A percentile compares a stretch with the other conserved stretches of the same genome.
These are phyloP conservation scores for Ustilaginoidea virens DNA, from an alignment of 2,329 filamentous ascomycete genomes.

Conservation along the genomic window DNA sequence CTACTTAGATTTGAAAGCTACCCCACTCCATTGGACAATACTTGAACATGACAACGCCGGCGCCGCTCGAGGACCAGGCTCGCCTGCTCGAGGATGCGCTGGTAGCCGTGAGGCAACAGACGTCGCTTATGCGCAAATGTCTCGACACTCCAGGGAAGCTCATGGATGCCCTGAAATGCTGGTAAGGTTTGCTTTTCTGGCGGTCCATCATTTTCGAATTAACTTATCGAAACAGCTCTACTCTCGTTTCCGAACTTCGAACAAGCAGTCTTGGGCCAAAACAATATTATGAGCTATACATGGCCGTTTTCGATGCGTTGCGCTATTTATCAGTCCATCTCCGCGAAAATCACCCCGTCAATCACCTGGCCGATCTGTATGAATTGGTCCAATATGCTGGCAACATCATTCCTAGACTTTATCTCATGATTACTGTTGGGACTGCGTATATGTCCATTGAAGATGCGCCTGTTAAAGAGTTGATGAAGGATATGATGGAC, in stretches of 20 bases:
- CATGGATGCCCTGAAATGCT: constrained; percentile 99
- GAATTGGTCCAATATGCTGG: constrained; percentile 96
- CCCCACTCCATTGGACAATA: constrained; percentile 13
- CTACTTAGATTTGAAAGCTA: too few relatives aligned
- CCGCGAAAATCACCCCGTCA: constrained; percentile 91
- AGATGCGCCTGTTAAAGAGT: constrained; percentile 96
- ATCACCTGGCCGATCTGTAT: constrained; percentile 95
- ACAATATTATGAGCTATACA: constrained; percentile 99
- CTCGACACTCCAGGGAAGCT: constrained; percentile 94
- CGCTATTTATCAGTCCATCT: constrained; percentile 93
- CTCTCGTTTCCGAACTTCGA: constrained; percentile 92
- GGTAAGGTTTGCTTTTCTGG: constrained; percentile 41
- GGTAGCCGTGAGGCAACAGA: constrained; percentile 92
- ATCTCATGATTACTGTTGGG: constrained; percentile 98
- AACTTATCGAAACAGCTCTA: constrained; percentile 49
- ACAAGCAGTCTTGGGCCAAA: constrained; percentile 96
- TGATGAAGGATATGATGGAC: constrained; percentile 99
- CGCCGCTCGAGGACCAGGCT: constrained; percentile 64
- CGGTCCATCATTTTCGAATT: constrained; percentile 1
- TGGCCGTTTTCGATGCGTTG: constrained; percentile 95
- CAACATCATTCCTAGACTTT: constrained; percentile 90
- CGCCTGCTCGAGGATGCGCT: constrained; percentile 95
- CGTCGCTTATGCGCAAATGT: constrained; percentile 91
- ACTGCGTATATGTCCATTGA: constrained; percentile 98
- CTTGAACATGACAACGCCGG: constrained; percentile 33